These are phyloP conservation scores for Neurospora sp. DNA, from an alignment of 495 filamentous ascomycete genomes.

Conservation along the genomic window DNA sequence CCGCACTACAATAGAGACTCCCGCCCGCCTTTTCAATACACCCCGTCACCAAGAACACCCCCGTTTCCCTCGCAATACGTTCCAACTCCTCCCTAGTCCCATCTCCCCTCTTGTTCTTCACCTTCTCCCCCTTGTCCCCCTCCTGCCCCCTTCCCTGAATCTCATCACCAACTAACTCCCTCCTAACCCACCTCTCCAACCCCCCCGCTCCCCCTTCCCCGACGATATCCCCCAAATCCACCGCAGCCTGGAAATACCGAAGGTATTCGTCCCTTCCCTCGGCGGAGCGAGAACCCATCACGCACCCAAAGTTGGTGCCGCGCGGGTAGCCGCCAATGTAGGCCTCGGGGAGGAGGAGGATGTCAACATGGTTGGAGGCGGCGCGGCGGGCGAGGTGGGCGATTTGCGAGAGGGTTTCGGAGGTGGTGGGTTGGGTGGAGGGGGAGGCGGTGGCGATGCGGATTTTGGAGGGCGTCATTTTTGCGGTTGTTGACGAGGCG, in stretches of 20 bases:
- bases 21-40: conserved; percentile 73
- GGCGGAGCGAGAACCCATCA: conserved; percentile 56
- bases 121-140: conserved; percentile 11
- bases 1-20: conserved; percentile 71
- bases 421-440: conserved; percentile 54
- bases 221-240: conserved; percentile 83
- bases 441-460: conserved; percentile 71
- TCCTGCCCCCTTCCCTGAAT: conserved; percentile 50
- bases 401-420: conserved; percentile 58
- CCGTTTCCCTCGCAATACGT: conserved; percentile 58
- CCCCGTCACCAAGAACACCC: conserved; percentile 71
- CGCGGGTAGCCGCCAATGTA: conserved; percentile 91
- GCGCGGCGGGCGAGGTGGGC: conserved; percentile 44
- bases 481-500: neutral
- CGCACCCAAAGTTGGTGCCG: conserved; percentile 65
- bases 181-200: conserved; percentile 61
- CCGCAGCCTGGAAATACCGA: conserved; percentile 63
- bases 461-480: conserved; percentile 28
- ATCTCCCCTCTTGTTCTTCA: conserved; percentile 57
- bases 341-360: conserved; percentile 88
- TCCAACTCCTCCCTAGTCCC: conserved; percentile 79
- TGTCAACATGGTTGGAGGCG: conserved; percentile 46
- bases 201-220: conserved; percentile 47
- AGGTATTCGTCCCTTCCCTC: conserved; percentile 77
- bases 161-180: conserved; percentile 40